Conservation (phyloP, 2,329 filamentous ascomycete genomes). For the Penicillium sclerotiorum region DNA sequence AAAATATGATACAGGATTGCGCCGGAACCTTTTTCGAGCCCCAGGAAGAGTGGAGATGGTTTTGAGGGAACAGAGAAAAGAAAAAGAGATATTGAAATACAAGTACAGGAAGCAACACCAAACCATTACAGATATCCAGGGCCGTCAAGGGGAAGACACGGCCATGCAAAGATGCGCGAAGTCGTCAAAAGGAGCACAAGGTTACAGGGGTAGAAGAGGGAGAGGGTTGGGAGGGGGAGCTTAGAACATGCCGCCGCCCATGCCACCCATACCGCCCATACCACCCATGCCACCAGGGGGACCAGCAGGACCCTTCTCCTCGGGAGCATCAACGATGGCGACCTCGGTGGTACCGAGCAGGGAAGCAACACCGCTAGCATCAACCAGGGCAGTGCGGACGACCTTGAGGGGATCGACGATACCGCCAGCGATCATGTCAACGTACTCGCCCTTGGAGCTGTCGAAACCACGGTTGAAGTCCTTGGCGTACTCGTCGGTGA, state of each 20-base stretch:
- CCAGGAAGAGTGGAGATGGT: slow-evolving; percentile 25
- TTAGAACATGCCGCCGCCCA: slow-evolving; percentile 68
- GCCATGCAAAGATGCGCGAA: slow-evolving; percentile 35
- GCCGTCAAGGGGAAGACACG: slow-evolving; percentile 31
- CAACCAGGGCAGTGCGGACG: slow-evolving; percentile 91
- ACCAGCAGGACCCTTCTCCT: slow-evolving; percentile 76
- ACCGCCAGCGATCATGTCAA: slow-evolving; percentile 96
- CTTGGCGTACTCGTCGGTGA: slow-evolving; percentile 84
- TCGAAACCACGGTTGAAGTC: slow-evolving; percentile 99
- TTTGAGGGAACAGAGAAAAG: slow-evolving; percentile 15
- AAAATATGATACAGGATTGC: slow-evolving; percentile 29
- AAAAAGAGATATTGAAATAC: slow-evolving; percentile 25
- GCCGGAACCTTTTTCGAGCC: slow-evolving; percentile 24
- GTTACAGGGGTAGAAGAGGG: not conserved
- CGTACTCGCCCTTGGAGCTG: slow-evolving; percentile 94
- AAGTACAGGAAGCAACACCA: slow-evolving; percentile 27
- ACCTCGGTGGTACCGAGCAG: slow-evolving; percentile 98
- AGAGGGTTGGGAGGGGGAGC: slow-evolving; percentile 1
- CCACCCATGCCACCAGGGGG: slow-evolving; percentile 52
- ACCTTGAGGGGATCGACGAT: slow-evolving; percentile 99
- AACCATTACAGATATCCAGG: slow-evolving; percentile 28
- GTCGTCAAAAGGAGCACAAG: slow-evolving; percentile 20
- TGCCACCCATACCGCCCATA: slow-evolving; percentile 64
- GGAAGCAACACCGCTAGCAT: slow-evolving; percentile 94
- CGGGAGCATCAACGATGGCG: slow-evolving; percentile 91